Base-by-base conservation (phyloP, 306 rosid genomes). In the Oemleria cerasiformis region DNA sequence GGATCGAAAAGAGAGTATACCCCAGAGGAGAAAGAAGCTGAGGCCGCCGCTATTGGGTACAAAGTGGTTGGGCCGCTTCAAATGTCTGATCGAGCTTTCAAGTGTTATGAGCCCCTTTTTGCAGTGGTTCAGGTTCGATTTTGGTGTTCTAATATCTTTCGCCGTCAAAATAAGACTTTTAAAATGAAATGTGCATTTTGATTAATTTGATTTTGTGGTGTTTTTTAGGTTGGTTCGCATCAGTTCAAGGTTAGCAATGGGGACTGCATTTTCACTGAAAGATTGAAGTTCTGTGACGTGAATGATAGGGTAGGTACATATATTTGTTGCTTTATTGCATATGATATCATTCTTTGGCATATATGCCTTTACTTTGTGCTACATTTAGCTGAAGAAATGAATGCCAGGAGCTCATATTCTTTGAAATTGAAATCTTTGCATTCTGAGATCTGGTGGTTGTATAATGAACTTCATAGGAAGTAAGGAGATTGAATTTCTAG, bases 211-310 rank as follows among this genome's bases (percentile, higher is more conserved):
- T 8, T 56, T 39, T 36, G 9, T 25, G 2, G 49, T 63, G 12
- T 65, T 40, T 63, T 42, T 67, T 73, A 91, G 97, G 76, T 94
- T 79, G 99, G 99, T 53, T 94, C 96, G 14, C 97, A 94, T 74
- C 92, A 91, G 84, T 91, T 91, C 81, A 91, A 94, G 84, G 92
- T 89, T 56, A 88, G 97, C 85, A 95, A 91, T 19, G 73, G 96
- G 73, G 96, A 95, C 76, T 75, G 87, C 84, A 81, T 91, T 86
- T 91, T 89, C 85, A 84, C 96, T 0, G 99, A 95, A 58, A 89
- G 91, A 57, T 77, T 89, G 86, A 95, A 95, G 50, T 89, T 91
- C 70, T 89, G 96, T 16, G 96, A 95, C 49, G 96, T 95, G 41
- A 95, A 95, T 80, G 96, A 95, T 59, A 89, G 85, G 96, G 97